Evolutionary conservation across 129 eudicot genomes (phyloP).

Genomic region (Lactuca sativa): DNA sequence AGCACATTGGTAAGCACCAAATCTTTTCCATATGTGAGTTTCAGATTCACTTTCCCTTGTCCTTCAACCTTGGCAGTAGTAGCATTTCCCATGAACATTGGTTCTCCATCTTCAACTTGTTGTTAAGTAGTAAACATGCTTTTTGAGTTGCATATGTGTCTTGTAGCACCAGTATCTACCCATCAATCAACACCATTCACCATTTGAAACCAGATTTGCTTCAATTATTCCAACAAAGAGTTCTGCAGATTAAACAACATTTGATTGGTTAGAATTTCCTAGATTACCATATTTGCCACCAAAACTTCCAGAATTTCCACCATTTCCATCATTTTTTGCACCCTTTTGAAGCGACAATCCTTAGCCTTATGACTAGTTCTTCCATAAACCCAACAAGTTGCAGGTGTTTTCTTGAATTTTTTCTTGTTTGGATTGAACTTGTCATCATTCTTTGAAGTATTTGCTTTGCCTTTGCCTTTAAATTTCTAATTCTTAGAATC

Average conservation of each 20-base stretch:
- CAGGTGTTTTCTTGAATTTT: background rate
- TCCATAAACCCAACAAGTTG: background rate
- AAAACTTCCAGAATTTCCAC: background rate
- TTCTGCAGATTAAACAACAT: no score
- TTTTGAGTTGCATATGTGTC: background rate
- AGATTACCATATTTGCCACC: background rate
- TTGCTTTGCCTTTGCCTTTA: constrained; percentile 2
- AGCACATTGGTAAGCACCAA: background rate
- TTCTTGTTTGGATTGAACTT: background rate
- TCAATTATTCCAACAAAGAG: no score
- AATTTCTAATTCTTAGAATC: background rate
- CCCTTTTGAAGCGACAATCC: background rate
- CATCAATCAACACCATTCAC: background rate
- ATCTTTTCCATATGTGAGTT: background rate
- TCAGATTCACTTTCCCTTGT: no score
- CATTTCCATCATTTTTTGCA: background rate
- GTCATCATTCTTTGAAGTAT: background rate
- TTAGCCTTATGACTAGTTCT: background rate
- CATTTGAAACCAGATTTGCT: no score
- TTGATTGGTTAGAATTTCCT: no score
- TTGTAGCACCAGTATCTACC: background rate
- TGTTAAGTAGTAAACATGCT: background rate
- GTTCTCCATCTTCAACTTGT: no score
- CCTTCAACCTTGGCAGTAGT: no score
- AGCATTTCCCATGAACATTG: no score